Evolutionary conservation across 169 alveolate genomes (phyloP), one percentile per base, ranked within the genome.

Genomic region (Cryptosporidium viatorum): DNA sequence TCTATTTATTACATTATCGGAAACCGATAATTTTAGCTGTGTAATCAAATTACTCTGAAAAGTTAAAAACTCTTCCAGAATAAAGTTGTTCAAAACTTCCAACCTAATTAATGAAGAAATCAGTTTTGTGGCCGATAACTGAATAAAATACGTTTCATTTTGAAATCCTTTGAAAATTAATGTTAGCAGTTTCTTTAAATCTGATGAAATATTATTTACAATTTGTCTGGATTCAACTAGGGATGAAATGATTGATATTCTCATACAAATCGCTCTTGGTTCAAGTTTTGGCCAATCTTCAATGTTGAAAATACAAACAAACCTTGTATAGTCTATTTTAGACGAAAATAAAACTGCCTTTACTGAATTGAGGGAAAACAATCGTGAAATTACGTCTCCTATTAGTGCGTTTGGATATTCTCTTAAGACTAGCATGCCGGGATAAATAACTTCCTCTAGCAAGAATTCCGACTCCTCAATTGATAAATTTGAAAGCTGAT

Each of bases 321-420:
- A 71, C 26, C 6, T 50, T 16, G 39, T 21, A 45, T n/a, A 50
- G 39, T 31, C 67, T n/a, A 33, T 14, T 26, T 71, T 33, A n/a
- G 60, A n/a, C 9, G 65, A 39, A 51, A 71, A 29, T n/a, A 71
- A 71, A 51, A 35, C 31, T 14, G 60, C 48, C 26, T 71, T 71
- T 21, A 71, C 29, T 21, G 85, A 23, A 9, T 16, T 55, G 2
- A 51, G 41, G 1, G 69, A 50, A 51, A 71, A 8, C 7, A 71
- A 31, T 9, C 26, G 60, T 29, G 48, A 51, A 71, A 71, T 50
- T 48, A 35, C 69, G 23, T 71, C 85, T 16, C 85, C 85, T 50
- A 71, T 71, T 31, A 50, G n/a, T 33, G 85, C 85, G 23, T 71
- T 71, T 33, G 85, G 85, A 50, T 71, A n/a, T 21, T 71, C 26